These are phyloP conservation scores for Cucurbita pepo DNA, from an alignment of 306 rosid species.

Conservation along the genomic window DNA sequence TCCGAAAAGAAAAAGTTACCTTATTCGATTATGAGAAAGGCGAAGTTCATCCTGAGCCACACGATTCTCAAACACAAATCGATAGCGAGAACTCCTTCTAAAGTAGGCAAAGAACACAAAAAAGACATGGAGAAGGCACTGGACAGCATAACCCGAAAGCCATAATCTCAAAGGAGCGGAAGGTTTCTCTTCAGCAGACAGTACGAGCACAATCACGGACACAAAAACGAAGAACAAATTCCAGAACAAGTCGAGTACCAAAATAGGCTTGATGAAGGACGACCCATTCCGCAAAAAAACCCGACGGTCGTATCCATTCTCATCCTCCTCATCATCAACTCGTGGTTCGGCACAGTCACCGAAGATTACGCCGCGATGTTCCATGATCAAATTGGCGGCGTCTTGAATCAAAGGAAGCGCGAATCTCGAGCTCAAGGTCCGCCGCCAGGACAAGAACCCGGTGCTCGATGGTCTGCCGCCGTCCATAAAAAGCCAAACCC, in stretches of 20 bases:
- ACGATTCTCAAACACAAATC: constrained; percentile 4
- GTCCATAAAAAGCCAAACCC: constrained; percentile 16
- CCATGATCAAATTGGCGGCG: constrained; percentile 23
- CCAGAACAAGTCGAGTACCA: constrained; percentile 58
- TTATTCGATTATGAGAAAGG: constrained; percentile 4
- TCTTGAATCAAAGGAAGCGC: constrained; percentile 26
- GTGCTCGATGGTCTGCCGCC: constrained; percentile 16
- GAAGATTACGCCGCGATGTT: constrained; percentile 20
- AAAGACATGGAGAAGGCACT: constrained; percentile 46
- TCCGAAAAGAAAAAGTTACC: constrained; percentile 12
- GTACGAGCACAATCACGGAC: constrained; percentile 39
- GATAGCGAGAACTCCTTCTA: constrained; percentile 4
- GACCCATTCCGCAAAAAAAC: not conserved
- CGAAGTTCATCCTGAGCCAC: constrained; percentile 5
- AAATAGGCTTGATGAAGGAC: constrained; percentile 29
- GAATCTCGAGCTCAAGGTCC: constrained; percentile 17
- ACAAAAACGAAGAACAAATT: constrained; percentile 46
- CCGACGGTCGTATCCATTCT: constrained; percentile 5
- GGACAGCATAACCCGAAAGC: constrained; percentile 58
- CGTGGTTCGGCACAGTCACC: constrained; percentile 17
- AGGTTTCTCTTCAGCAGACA: constrained; percentile 41
- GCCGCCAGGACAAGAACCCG: constrained; percentile 15
- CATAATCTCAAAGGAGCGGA: constrained; percentile 57
- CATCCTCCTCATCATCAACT: constrained; percentile 15
- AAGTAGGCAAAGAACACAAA: constrained; percentile 38